Evolutionary conservation across 345 rosid genomes (phyloP).

Genomic region (Gossypium arboreum): DNA sequence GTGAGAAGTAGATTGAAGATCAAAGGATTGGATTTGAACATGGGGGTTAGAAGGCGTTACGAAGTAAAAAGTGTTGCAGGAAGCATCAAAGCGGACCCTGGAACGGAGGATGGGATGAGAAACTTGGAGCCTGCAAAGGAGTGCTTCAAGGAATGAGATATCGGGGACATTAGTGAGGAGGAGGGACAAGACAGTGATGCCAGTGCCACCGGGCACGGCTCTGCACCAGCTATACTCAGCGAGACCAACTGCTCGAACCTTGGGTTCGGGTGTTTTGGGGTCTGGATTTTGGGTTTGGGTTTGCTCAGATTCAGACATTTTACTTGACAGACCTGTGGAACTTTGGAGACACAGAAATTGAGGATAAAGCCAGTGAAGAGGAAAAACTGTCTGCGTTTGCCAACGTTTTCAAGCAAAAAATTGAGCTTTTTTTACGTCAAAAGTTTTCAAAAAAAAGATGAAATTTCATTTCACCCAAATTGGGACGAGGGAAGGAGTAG

Average conservation of each 20-base stretch:
- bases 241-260: slow-evolving; percentile 51
- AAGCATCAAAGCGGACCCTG: slow-evolving; percentile 45
- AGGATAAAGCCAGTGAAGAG: too few relatives aligned
- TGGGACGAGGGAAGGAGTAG: too few relatives aligned
- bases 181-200: slow-evolving; percentile 72
- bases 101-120: slow-evolving; percentile 75
- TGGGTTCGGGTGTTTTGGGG: slow-evolving; percentile 25
- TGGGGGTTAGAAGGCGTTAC: slow-evolving; percentile 37
- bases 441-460: neutral
- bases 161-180: slow-evolving; percentile 42
- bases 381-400: neutral
- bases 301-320: slow-evolving; percentile 7
- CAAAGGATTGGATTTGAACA: slow-evolving; percentile 43
- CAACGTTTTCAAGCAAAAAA: too few relatives aligned
- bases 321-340: neutral
- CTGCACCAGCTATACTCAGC: slow-evolving; percentile 90
- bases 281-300: slow-evolving; percentile 15
- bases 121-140: slow-evolving; percentile 55
- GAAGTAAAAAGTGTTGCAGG: slow-evolving; percentile 53
- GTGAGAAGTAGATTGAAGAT: slow-evolving; percentile 47
- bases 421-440: neutral
- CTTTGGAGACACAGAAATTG: neutral
- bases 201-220: slow-evolving; percentile 79
- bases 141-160: slow-evolving; percentile 38
- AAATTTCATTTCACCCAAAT: too few relatives aligned